These are phyloP conservation scores for Rhodotorula graminis DNA, from an alignment of 768 basidiomycete species.

Conservation along the genomic window DNA sequence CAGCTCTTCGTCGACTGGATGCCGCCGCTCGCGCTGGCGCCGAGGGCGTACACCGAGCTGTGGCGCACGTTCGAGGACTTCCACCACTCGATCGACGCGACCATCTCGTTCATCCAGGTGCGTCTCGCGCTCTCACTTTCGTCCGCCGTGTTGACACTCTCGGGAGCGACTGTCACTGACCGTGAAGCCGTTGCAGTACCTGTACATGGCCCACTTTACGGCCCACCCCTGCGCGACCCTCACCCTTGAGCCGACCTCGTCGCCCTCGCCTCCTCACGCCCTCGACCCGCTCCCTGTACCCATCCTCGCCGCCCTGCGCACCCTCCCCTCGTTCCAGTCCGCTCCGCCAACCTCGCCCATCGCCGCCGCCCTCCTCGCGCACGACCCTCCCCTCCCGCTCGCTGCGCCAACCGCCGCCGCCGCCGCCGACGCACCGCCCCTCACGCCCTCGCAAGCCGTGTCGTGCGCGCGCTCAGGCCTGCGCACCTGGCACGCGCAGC, in stretches of 20 bases:
- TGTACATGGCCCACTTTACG: constrained; percentile 38
- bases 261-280: neutral
- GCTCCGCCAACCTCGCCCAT: no score
- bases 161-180: no score
- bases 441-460: neutral
- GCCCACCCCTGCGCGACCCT: neutral
- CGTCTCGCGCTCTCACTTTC: neutral
- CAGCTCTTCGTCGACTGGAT: constrained; percentile 34
- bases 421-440: neutral
- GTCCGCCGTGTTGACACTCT: no score
- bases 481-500: neutral
- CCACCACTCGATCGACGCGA: constrained; percentile 39
- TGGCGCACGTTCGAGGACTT: constrained; percentile 36
- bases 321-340: constrained; percentile 1
- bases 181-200: constrained; percentile 11
- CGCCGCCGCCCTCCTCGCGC: neutral
- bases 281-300: neutral
- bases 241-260: neutral
- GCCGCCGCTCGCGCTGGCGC: constrained; percentile 25
- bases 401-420: no score
- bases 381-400: neutral
- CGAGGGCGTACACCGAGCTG: constrained; percentile 21
- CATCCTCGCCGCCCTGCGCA: neutral
- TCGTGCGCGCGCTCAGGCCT: neutral
- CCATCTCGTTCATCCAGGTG: constrained; percentile 36